phyloP scores from a whole-genome alignment of 164 flowering plant genomes.

The Euptelea pleiosperma region DNA sequence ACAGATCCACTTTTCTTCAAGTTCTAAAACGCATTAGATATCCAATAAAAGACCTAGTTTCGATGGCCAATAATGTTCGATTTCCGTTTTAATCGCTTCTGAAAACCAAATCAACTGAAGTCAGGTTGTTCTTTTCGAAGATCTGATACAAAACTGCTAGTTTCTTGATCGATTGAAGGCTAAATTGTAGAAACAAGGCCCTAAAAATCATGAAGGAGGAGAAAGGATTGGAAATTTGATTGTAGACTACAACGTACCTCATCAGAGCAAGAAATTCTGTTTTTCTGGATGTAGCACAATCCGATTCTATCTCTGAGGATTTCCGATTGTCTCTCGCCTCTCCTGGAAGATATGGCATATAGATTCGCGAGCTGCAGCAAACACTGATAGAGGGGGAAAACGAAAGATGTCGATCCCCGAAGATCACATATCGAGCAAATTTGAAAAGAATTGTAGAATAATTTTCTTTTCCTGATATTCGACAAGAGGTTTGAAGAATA shows the following conservation, averaged over 20 bases:
- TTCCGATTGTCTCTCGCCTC: slow-evolving; percentile 12
- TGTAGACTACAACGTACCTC: slow-evolving; percentile 35
- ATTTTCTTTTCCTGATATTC: neutral
- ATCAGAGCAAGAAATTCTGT: slow-evolving; percentile 38
- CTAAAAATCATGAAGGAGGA: too few relatives aligned
- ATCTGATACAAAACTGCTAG: neutral
- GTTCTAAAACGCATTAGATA: neutral
- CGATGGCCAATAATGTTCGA: neutral
- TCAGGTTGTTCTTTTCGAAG: neutral
- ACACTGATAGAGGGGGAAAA: slow-evolving; percentile 17
- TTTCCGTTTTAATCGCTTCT: neutral
- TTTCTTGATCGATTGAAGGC: too few relatives aligned
- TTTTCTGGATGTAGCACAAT: slow-evolving; percentile 52
- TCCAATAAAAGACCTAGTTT: neutral
- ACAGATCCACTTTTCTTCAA: neutral
- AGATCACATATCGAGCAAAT: neutral
- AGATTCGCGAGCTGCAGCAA: slow-evolving; percentile 36
- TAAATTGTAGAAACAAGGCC: neutral
- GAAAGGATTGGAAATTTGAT: too few relatives aligned
- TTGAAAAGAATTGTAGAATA: neutral
- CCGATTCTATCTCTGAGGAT: slow-evolving; percentile 22
- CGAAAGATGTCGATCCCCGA: neutral
- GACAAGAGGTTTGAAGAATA: neutral
- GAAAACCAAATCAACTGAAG: neutral
- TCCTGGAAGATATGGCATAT: slow-evolving; percentile 22